Evolutionary conservation across 495 filamentous ascomycete genomes (phyloP).

Genomic region (Aspergillus saccharolyticus): DNA sequence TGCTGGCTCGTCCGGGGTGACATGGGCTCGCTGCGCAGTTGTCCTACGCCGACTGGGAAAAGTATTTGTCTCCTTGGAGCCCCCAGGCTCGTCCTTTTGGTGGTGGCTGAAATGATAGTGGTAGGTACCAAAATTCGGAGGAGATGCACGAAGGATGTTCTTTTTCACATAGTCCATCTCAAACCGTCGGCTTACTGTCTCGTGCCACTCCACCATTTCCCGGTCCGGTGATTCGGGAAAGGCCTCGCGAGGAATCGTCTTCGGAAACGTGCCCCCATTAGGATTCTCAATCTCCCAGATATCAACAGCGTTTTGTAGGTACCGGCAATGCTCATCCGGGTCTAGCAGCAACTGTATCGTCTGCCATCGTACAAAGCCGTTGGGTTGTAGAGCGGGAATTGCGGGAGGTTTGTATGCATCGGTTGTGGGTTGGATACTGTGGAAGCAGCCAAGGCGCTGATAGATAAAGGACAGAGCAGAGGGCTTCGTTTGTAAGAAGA

Average conservation of each 20-base stretch:
- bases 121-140: conserved; percentile 31
- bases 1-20: conserved; percentile 18
- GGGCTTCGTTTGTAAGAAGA: conserved; percentile 76
- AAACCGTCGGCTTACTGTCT: conserved; percentile 50
- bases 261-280: conserved; percentile 71
- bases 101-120: conserved; percentile 31
- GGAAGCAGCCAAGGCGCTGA: conserved; percentile 82
- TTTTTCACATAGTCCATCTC: conserved; percentile 40
- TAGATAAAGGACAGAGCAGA: conserved; percentile 84
- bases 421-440: conserved; percentile 63
- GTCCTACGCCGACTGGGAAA: conserved; percentile 13
- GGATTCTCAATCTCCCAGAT: conserved; percentile 72
- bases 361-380: conserved; percentile 91
- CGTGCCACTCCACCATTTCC: conserved; percentile 81
- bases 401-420: conserved; percentile 70
- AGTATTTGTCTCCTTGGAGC: conserved; percentile 30
- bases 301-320: conserved; percentile 73
- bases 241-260: conserved; percentile 64
- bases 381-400: conserved; percentile 73
- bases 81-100: conserved; percentile 17
- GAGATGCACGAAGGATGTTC: conserved; percentile 26
- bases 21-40: conserved; percentile 19
- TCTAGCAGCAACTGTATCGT: conserved; percentile 84
- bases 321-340: conserved; percentile 81
- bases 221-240: conserved; percentile 72